Evolutionary conservation across 257 asterid species (phyloP), one percentile per base, ranked within the genome.

Genomic region (Solanum raphanifolium): DNA sequence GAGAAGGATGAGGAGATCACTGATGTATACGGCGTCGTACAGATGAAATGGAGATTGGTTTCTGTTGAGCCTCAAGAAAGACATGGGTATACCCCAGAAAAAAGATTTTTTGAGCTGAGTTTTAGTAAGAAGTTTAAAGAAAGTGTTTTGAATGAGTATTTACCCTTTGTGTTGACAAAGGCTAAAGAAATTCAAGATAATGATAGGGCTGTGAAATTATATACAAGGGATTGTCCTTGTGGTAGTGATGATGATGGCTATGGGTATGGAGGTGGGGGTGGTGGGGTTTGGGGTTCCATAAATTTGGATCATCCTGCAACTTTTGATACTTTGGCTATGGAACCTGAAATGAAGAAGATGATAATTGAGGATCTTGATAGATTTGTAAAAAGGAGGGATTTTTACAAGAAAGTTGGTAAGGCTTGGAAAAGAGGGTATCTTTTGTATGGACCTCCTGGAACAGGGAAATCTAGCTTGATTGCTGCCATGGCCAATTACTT

Each of bases 401-500:
- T 92, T 90, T 96, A 96, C 46, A 94, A 87, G 91, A 93, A 88
- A 82, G 98, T 96, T 0, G 99, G 99, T 4, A 96, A 94, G 82
- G 99, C 99, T 9, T 96, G 99, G 99, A 96, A 95, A 69, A 90
- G 98, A 82, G 98, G 98, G 29, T 95, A 96, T 87, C 90, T 96
- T 16, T 86, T 96, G 89, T 96, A 95, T 86, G 98, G 98, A 0
- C 98, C 98, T 3, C 98, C 98, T 0, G 98, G 98, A n/a, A 95
- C 98, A 0, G 98, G 98, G 21, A 95, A 95, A 88, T 94, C 98
- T 16, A 95, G 95, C 88, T 88, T 95, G 90, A 91, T 95, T 31
- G 98, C 98, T 0, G 98, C 98, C 75, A 95, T 95, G 89, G 98
- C 98, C 4, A 96, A 96, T 58, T 93, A 96, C 79, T 83, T 96